These are phyloP conservation scores for Agrocybe pediades DNA, from an alignment of 768 basidiomycete genomes.

Conservation along the genomic window DNA sequence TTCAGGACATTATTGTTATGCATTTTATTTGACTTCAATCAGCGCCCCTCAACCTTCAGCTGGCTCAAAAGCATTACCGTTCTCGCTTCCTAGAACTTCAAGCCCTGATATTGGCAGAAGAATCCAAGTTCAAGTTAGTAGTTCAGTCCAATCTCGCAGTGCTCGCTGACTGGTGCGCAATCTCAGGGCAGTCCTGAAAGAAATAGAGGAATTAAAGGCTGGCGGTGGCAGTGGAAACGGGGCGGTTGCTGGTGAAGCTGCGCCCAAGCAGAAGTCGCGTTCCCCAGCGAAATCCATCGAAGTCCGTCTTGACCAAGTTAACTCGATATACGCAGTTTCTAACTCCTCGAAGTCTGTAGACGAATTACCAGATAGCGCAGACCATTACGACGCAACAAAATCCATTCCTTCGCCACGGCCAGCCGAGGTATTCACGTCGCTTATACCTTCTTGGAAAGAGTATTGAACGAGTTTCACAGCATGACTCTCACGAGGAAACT, in stretches of 20 bases:
- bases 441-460: too few species aligned
- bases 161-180: background rate
- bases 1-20: background rate
- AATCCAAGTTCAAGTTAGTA: slow-evolving; percentile 74
- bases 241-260: slow-evolving; percentile 3
- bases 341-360: background rate
- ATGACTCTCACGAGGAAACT: too few species aligned
- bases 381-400: background rate
- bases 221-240: slow-evolving; percentile 42
- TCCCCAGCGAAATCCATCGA: background rate
- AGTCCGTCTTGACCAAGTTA: background rate
- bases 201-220: slow-evolving; percentile 76
- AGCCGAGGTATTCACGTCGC: too few species aligned
- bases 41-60: slow-evolving; percentile 67
- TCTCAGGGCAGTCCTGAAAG: slow-evolving; percentile 60
- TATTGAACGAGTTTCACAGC: too few species aligned
- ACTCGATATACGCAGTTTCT: background rate
- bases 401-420: too few species aligned
- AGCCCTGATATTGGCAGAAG: slow-evolving; percentile 70
- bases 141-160: background rate
- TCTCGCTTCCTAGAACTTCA: slow-evolving; percentile 72
- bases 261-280: slow-evolving; percentile 13
- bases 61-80: slow-evolving; percentile 77
- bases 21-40: slow-evolving; percentile 1
- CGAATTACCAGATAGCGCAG: background rate